phyloP scores from a whole-genome alignment of 192 early-diverging fungal genomes.

The Funneliformis mosseae region DNA sequence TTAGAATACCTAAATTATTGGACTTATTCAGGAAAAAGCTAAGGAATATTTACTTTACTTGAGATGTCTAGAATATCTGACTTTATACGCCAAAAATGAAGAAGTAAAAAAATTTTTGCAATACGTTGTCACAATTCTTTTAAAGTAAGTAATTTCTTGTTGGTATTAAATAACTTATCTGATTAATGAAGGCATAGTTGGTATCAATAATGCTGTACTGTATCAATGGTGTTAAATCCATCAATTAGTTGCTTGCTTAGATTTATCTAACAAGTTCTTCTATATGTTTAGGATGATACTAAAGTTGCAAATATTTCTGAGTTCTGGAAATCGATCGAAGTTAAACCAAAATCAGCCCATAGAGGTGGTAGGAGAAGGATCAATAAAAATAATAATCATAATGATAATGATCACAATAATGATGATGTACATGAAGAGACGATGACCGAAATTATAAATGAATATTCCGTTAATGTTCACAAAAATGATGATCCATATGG shows the following conservation, averaged over 20 bases:
- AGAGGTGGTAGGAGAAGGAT: too few species aligned
- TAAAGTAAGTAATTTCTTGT: too few species aligned
- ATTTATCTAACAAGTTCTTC: not conserved
- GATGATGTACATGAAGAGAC: not conserved
- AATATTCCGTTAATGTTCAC: not conserved
- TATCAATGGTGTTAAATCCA: not conserved
- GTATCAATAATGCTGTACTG: not conserved
- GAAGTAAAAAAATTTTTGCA: too few species aligned
- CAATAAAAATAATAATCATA: not conserved
- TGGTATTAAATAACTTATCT: too few species aligned
- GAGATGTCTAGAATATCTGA: too few species aligned
- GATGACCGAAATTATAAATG: conserved; percentile 1
- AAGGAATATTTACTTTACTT: too few species aligned
- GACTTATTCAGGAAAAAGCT: too few species aligned
- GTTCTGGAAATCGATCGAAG: not conserved
- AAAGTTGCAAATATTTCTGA: not conserved
- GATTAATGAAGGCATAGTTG: too few species aligned
- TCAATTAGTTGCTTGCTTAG: not conserved
- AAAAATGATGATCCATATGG: conserved; percentile 6
- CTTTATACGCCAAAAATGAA: too few species aligned
- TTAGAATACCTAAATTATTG: too few species aligned
- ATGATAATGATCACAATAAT: not conserved
- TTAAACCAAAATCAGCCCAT: too few species aligned
- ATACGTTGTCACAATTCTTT: too few species aligned
- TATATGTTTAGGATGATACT: not conserved